A percentile compares a stretch with the other conserved stretches of the same genome.
Evolutionary conservation across 2,329 filamentous ascomycete genomes (phyloP).

Genomic region (Botrytis squamosa): DNA sequence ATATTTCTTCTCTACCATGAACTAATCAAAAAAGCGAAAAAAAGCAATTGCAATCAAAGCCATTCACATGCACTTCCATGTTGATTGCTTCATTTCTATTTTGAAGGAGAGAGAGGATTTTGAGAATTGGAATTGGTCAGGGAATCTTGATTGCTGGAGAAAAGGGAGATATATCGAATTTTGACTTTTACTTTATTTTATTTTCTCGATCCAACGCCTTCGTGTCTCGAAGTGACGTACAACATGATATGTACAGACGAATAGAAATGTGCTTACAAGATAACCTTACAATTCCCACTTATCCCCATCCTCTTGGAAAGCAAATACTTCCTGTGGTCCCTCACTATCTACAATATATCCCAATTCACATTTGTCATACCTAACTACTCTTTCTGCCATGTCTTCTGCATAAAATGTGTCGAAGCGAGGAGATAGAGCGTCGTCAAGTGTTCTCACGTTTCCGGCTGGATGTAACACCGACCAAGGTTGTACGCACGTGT

Average conservation of each 20-base stretch:
- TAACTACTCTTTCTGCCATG: conserved; percentile 47
- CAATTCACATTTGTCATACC: conserved; percentile 52
- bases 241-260: not conserved
- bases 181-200: not conserved
- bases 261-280: not conserved
- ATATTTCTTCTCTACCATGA: not conserved
- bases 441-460: conserved; percentile 49
- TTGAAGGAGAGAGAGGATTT: too few relatives aligned
- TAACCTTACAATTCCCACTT: conserved; percentile 15
- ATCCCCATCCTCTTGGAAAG: conserved; percentile 10
- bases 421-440: conserved; percentile 49
- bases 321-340: conserved; percentile 39
- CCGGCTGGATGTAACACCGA: conserved; percentile 52
- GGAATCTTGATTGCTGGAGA: not conserved
- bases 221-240: not conserved
- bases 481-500: conserved; percentile 57
- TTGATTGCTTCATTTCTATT: not conserved
- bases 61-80: not conserved
- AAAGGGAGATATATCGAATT: not conserved
- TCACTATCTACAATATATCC: conserved; percentile 58
- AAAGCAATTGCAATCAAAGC: not conserved
- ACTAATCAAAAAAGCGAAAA: not conserved
- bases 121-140: not conserved
- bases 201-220: not conserved
- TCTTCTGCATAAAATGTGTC: conserved; percentile 53